A percentile compares a stretch with the other conserved stretches of the same genome.
Conservation (phyloP, 2,329 filamentous ascomycete genomes). For the Akanthomyces lecanii region DNA sequence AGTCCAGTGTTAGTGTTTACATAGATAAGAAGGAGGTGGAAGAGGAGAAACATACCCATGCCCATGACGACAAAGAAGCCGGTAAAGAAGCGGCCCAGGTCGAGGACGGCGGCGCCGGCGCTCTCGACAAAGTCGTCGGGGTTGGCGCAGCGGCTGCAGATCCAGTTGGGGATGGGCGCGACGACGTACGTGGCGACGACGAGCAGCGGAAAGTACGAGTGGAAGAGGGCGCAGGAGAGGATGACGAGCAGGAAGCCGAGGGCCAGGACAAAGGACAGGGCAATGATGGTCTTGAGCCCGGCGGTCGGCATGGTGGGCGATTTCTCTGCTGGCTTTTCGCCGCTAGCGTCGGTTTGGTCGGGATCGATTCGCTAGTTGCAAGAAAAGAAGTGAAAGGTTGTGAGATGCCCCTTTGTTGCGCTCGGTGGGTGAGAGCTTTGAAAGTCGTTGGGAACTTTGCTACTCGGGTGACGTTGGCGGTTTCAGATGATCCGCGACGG, state of each 20-base stretch:
- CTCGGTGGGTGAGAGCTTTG: no score
- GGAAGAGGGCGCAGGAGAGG: slow-evolving; percentile 90
- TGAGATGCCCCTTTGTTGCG: no score
- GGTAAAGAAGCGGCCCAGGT: slow-evolving; percentile 90
- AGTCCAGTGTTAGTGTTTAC: slow-evolving; percentile 14
- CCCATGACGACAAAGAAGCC: slow-evolving; percentile 97
- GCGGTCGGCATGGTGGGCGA: slow-evolving; percentile 62
- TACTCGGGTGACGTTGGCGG: no score
- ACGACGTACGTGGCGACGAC: slow-evolving; percentile 94
- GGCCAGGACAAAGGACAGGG: slow-evolving; percentile 96
- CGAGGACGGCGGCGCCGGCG: slow-evolving; percentile 77
- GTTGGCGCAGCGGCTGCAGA: slow-evolving; percentile 82
- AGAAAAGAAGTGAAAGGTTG: no score
- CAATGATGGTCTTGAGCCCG: slow-evolving; percentile 98
- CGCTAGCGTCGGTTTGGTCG: no score
- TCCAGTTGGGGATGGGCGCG: slow-evolving; percentile 94
- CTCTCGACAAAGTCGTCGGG: slow-evolving; percentile 93
- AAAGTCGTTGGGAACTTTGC: no score
- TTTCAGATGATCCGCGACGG: no score
- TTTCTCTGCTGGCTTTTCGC: not conserved
- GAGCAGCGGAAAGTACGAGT: slow-evolving; percentile 90
- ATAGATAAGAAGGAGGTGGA: not conserved
- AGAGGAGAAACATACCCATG: slow-evolving; percentile 63
- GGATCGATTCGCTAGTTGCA: no score
- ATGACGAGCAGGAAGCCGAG: slow-evolving; percentile 99